Conservation (phyloP, 2,329 filamentous ascomycete genomes). For the Phialophora chinensis region DNA sequence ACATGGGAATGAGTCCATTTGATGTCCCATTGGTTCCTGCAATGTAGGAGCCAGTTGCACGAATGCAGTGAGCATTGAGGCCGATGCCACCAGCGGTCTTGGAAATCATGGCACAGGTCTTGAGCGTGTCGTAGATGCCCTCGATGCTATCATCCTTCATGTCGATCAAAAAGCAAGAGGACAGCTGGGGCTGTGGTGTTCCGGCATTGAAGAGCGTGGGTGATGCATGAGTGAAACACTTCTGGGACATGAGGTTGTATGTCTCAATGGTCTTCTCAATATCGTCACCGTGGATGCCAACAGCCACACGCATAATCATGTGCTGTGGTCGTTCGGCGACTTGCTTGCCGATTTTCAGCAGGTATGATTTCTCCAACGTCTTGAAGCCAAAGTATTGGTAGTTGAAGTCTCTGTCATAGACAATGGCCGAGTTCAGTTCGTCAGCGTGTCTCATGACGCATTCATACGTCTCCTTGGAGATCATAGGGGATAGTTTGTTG, state of each 20-base stretch:
- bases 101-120: conserved; percentile 99
- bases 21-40: conserved; percentile 97
- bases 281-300: conserved; percentile 94
- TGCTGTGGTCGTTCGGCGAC: conserved; percentile 97
- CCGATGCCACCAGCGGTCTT: conserved; percentile 99
- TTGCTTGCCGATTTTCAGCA: conserved; percentile 93
- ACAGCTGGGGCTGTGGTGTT: conserved; percentile 91
- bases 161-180: conserved; percentile 98
- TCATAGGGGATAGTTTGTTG: conserved; percentile 83
- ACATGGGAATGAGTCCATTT: conserved; percentile 96
- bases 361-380: conserved; percentile 95
- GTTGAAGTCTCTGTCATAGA: conserved; percentile 99
- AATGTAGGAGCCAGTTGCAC: conserved; percentile 97
- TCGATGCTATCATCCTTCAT: conserved; percentile 99
- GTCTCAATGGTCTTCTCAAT: conserved; percentile 96
- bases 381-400: conserved; percentile 99
- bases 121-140: conserved; percentile 97
- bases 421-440: conserved; percentile 97
- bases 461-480: conserved; percentile 87
- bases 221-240: conserved; percentile 97
- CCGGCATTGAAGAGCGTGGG: conserved; percentile 98
- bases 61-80: conserved; percentile 94
- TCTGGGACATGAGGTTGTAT: conserved; percentile 98
- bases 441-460: conserved; percentile 95
- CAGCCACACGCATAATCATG: conserved; percentile 99